A percentile compares a stretch with the other conserved stretches of the same genome.
Conservation (phyloP, 805 yeast species). For the Torulaspora franciscae region DNA sequence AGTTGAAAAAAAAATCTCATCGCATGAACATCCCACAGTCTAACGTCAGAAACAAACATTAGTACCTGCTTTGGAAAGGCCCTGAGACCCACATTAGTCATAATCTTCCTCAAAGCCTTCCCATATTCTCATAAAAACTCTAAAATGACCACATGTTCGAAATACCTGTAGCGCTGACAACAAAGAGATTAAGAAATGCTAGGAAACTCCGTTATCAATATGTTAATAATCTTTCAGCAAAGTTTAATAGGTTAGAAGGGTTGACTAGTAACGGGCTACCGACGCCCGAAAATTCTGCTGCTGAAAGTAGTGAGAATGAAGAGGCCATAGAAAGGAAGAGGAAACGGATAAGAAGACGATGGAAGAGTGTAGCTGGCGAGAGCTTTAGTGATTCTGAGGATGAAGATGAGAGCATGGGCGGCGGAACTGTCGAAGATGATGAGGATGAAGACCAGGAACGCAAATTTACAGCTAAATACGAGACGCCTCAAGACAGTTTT, state of each 20-base stretch:
- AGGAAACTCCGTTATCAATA: slow-evolving; percentile 31
- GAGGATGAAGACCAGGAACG: slow-evolving; percentile 21
- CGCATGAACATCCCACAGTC: too few species aligned
- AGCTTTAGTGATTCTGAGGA: slow-evolving; percentile 18
- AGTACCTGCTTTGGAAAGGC: too few species aligned
- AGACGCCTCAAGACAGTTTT: slow-evolving; percentile 31
- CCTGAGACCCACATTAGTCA: too few species aligned
- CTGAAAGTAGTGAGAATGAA: slow-evolving; percentile 22
- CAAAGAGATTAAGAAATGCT: slow-evolving; percentile 17
- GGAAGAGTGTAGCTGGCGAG: slow-evolving; percentile 24
- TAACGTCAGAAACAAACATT: too few species aligned
- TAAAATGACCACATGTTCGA: slow-evolving; percentile 24
- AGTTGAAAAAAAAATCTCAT: neutral
- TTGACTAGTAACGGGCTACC: slow-evolving; percentile 13
- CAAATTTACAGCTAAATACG: slow-evolving; percentile 25
- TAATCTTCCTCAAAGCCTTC: too few species aligned
- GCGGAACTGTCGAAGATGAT: slow-evolving; percentile 9
- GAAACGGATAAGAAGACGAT: slow-evolving; percentile 19
- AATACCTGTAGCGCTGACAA: slow-evolving; percentile 21
- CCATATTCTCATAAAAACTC: neutral
- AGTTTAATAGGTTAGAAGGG: slow-evolving; percentile 12
- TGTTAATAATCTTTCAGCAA: slow-evolving; percentile 20
- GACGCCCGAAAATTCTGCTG: slow-evolving; percentile 28
- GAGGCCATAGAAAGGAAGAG: slow-evolving; percentile 15
- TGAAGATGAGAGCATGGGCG: slow-evolving; percentile 8